Conservation (phyloP, 2,329 filamentous ascomycete genomes). For the Lachnellula hyalina region DNA sequence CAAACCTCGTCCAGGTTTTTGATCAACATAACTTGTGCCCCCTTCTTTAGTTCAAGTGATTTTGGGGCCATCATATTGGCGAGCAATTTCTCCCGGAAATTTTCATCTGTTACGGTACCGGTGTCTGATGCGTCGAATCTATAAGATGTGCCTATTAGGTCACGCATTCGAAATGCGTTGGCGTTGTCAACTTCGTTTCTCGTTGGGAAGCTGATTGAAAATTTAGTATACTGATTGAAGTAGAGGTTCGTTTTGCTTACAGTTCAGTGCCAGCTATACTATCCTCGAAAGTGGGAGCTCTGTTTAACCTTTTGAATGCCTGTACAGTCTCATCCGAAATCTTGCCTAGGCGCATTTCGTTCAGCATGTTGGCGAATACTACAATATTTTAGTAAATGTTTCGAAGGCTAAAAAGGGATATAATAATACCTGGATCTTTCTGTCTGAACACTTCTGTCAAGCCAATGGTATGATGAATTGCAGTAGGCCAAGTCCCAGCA, state of each 20-base stretch:
- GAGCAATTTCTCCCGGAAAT: constrained; percentile 70
- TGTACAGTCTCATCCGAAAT: constrained; percentile 71
- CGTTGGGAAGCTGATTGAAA: constrained; percentile 65
- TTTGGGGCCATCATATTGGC: constrained; percentile 91
- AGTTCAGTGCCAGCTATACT: constrained; percentile 80
- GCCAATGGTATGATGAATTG: constrained; percentile 92
- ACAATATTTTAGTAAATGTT: constrained; percentile 24
- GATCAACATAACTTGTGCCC: constrained; percentile 98
- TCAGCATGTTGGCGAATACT: constrained; percentile 91
- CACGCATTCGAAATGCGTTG: constrained; percentile 68
- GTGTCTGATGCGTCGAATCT: constrained; percentile 70
- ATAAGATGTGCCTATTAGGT: constrained; percentile 62
- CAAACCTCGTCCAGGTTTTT: constrained; percentile 94
- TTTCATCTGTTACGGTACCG: constrained; percentile 61
- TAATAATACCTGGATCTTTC: constrained; percentile 60
- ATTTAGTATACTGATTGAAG: constrained; percentile 18
- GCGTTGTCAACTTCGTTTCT: constrained; percentile 83
- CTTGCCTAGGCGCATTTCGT: constrained; percentile 90
- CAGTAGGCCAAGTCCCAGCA: constrained; percentile 83
- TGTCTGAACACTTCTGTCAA: constrained; percentile 96
- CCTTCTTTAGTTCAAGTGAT: constrained; percentile 74
- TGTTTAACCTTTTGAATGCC: constrained; percentile 67
- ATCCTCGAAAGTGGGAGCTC: constrained; percentile 68
- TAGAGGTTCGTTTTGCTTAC: constrained; percentile 35
- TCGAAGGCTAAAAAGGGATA: neutral